Evolutionary conservation across 2,329 filamentous ascomycete species (phyloP).

Genomic region (Curvularia lunata): DNA sequence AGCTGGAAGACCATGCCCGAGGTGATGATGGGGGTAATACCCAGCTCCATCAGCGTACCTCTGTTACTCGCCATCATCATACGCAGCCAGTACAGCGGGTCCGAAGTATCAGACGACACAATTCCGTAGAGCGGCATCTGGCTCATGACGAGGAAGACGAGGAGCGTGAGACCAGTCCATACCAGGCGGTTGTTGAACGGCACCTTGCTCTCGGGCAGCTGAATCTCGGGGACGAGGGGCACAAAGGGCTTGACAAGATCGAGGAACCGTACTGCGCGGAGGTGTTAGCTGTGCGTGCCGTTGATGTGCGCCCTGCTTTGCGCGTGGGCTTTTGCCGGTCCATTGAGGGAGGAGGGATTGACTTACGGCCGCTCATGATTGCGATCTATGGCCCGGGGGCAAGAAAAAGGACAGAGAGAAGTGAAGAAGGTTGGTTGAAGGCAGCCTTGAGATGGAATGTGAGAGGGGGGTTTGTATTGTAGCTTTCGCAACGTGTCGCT

Average conservation of each 20-base stretch:
- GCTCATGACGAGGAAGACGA: conserved; percentile 99
- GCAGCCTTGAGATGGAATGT: conserved; percentile 37
- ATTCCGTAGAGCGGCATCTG: conserved; percentile 97
- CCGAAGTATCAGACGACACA: conserved; percentile 93
- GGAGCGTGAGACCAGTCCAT: conserved; percentile 71
- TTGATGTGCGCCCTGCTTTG: conserved; percentile 13
- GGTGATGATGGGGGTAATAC: conserved; percentile 97
- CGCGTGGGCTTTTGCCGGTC: conserved; percentile 14
- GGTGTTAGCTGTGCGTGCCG: conserved; percentile 31
- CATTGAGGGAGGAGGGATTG: conserved; percentile 35
- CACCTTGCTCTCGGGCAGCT: conserved; percentile 87
- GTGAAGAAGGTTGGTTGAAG: conserved; percentile 34
- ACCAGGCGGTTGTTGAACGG: conserved; percentile 85
- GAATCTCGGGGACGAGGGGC: conserved; percentile 97
- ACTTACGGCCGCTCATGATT: conserved; percentile 67
- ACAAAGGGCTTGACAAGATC: conserved; percentile 99
- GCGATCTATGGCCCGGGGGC: conserved; percentile 46
- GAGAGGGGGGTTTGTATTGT: conserved; percentile 38
- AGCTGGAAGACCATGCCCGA: conserved; percentile 99
- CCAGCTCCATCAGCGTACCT: conserved; percentile 93
- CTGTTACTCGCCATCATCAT: conserved; percentile 99
- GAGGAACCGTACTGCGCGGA: conserved; percentile 86
- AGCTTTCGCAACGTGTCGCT: conserved; percentile 44
- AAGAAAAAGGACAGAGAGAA: conserved; percentile 45
- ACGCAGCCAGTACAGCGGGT: conserved; percentile 98